phyloP scores from a whole-genome alignment of 179 eudicot genomes.

The Vitellaria paradoxa region DNA sequence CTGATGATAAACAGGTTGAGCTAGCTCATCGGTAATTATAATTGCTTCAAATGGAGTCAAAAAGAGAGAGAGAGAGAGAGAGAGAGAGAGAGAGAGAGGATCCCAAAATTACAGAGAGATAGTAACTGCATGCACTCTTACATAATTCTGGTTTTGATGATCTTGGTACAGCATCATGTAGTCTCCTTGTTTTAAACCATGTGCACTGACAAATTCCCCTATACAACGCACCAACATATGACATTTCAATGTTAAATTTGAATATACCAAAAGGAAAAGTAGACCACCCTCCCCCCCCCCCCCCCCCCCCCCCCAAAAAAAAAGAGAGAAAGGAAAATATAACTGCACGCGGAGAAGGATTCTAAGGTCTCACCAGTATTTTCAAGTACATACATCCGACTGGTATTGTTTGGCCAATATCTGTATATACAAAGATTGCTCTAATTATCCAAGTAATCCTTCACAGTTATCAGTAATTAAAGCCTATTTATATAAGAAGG shows the following conservation, averaged over 20 bases:
- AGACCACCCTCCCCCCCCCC: too few species aligned
- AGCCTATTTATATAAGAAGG: too few species aligned
- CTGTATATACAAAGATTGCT: conserved; percentile 22
- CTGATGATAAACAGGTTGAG: conserved; percentile 9
- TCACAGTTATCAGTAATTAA: too few species aligned
- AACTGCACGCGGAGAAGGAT: neutral
- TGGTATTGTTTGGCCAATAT: conserved; percentile 62
- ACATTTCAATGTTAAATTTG: too few species aligned
- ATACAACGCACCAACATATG: neutral
- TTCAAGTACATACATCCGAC: conserved; percentile 37
- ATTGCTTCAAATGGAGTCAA: neutral
- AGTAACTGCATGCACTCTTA: neutral
- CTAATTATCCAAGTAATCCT: too few species aligned
- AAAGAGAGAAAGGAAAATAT: too few species aligned
- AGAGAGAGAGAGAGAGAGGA: too few species aligned
- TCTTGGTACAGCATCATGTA: conserved; percentile 31
- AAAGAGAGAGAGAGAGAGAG: too few species aligned
- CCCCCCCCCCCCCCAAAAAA: too few species aligned
- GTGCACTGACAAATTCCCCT: conserved; percentile 30
- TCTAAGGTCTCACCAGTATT: conserved; percentile 46
- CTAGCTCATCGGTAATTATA: too few species aligned
- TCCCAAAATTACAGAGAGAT: too few species aligned
- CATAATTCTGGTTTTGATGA: conserved; percentile 21
- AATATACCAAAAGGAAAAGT: too few species aligned
- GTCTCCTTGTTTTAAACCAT: conserved; percentile 28